phyloP scores from a whole-genome alignment of 2,329 filamentous ascomycete genomes.

The Magnaporthales sp. region DNA sequence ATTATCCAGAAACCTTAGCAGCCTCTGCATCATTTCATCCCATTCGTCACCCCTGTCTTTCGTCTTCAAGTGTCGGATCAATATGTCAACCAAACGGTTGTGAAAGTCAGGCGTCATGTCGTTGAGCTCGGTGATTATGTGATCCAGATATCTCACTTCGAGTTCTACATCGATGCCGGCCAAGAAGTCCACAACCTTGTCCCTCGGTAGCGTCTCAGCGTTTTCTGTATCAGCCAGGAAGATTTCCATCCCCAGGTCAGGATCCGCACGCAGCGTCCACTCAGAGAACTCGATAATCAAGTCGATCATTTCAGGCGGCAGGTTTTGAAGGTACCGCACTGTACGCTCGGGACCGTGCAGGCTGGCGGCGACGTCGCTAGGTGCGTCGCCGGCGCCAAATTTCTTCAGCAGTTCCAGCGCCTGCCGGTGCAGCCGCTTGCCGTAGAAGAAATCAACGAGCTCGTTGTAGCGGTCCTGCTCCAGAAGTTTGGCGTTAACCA shows the following conservation, averaged over 20 bases:
- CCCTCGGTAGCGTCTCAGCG: slow-evolving; percentile 77
- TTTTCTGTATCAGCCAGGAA: slow-evolving; percentile 93
- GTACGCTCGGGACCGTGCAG: slow-evolving; percentile 79
- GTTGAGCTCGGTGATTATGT: slow-evolving; percentile 79
- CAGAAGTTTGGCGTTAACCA: slow-evolving; percentile 87
- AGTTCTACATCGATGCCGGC: slow-evolving; percentile 59
- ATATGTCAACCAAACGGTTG: slow-evolving; percentile 67
- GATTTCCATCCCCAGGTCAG: slow-evolving; percentile 78
- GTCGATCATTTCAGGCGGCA: slow-evolving; percentile 81
- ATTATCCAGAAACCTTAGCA: slow-evolving; percentile 66
- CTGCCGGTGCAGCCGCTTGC: slow-evolving; percentile 85
- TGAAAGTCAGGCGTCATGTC: slow-evolving; percentile 83
- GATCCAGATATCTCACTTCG: slow-evolving; percentile 78
- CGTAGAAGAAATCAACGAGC: slow-evolving; percentile 94
- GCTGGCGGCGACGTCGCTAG: slow-evolving; percentile 38
- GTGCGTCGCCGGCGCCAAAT: slow-evolving; percentile 58
- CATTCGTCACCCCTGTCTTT: slow-evolving; percentile 31
- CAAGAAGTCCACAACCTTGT: slow-evolving; percentile 67
- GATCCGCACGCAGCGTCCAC: slow-evolving; percentile 71
- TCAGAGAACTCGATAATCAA: slow-evolving; percentile 84
- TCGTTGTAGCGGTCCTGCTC: slow-evolving; percentile 86
- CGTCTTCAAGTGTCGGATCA: slow-evolving; percentile 47
- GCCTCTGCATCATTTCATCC: slow-evolving; percentile 51
- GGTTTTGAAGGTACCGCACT: slow-evolving; percentile 79
- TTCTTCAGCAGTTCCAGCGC: slow-evolving; percentile 74